Evolutionary conservation across 495 filamentous ascomycete species (phyloP), one percentile per base, ranked within the genome.

Genomic region (Cercophora sp.): DNA sequence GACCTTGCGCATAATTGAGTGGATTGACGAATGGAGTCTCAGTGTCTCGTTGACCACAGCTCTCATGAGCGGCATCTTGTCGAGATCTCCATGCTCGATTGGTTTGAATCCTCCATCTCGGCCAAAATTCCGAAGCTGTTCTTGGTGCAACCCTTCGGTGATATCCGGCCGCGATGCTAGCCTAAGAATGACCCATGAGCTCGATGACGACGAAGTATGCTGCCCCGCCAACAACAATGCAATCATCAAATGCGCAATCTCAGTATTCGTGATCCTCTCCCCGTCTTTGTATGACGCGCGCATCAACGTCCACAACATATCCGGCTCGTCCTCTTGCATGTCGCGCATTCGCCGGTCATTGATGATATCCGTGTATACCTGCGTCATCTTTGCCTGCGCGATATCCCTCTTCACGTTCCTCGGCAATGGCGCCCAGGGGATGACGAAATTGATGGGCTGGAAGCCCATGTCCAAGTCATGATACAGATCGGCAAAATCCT

Each of bases 221-320:
- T 88, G 85, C 16, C 85, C 85, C 11, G 81, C 85, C 83, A 88
- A 85, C 2, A 88, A 67, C n/a, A 88, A 71, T 0, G 84, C 81
- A 59, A 88, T 87, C 85, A 88, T 88, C 75, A 88, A 84, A 54
- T 86, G 83, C 4, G 85, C 84, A 40, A 87, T 79, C 50, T 88
- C 84, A 27, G 77, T 69, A 58, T 88, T 84, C 4, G 83, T 77
- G 1, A 86, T 65, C 0, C 71, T 70, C 9, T 63, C 74, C 34
- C 85, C 85, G 53, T 85, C 70, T 55, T 84, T 85, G 69, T 88
- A 88, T 1, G 63, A 65, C 53, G 77, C 78, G 42, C 67, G 58
- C 82, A 88, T 88, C 34, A 88, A 65, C 54, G 87, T 84, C 73
- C 74, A 81, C 52, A 88, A 81, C 79, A 88, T 88, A 61, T 88